Conservation (phyloP, 2,329 filamentous ascomycete genomes). For the Alternaria dauci region DNA sequence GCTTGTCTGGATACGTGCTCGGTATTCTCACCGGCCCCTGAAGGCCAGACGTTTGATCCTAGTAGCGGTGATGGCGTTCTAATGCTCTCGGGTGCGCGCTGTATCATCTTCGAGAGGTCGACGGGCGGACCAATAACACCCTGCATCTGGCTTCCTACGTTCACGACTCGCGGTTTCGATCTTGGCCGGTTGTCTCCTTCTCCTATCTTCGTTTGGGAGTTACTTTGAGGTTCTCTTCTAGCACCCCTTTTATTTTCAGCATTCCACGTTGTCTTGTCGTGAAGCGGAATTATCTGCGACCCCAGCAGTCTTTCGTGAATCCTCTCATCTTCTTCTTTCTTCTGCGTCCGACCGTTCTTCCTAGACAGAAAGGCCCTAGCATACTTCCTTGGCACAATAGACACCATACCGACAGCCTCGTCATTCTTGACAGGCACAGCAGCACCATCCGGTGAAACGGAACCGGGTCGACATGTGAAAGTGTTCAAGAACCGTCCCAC, state of each 20-base stretch:
- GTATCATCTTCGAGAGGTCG: slow-evolving; percentile 2
- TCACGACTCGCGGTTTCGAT: neutral
- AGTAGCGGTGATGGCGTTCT: neutral
- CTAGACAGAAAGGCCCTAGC: neutral
- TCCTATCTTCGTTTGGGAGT: neutral
- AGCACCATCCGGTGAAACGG: neutral
- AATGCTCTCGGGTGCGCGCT: neutral
- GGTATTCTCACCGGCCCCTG: no score
- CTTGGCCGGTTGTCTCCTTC: neutral
- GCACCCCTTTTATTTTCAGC: neutral
- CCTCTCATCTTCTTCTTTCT: neutral
- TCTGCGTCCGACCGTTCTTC: neutral
- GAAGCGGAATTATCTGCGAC: neutral
- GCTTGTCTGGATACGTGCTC: neutral
- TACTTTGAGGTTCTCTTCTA: neutral
- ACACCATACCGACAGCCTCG: neutral
- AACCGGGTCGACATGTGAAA: slow-evolving; percentile 4
- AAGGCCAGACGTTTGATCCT: neutral
- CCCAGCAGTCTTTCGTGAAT: neutral
- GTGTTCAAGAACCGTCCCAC: neutral
- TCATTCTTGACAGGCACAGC: neutral
- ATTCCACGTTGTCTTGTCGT: neutral
- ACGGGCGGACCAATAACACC: neutral
- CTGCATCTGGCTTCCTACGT: neutral
- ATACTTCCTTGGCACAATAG: slow-evolving; percentile 2